Evolutionary conservation across 164 flowering plant species (phyloP).

Genomic region (Macadamia integrifolia): DNA sequence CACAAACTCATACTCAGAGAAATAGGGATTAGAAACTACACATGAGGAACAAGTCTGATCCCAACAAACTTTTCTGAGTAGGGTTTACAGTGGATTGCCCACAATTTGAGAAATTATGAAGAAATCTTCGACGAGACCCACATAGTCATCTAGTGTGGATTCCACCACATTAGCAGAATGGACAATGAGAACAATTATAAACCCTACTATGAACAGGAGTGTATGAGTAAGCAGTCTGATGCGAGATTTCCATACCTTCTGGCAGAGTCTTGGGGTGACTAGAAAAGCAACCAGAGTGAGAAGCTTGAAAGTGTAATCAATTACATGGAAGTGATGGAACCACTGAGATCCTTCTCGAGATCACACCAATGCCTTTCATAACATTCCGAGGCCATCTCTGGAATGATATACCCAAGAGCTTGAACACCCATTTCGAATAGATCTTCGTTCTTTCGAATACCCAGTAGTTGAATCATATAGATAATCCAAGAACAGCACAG

Average conservation of each 20-base stretch:
- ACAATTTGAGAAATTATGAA: slow-evolving; percentile 83
- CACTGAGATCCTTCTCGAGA: slow-evolving; percentile 39
- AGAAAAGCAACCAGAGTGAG: slow-evolving; percentile 59
- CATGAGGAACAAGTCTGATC: slow-evolving; percentile 74
- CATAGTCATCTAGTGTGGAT: slow-evolving; percentile 64
- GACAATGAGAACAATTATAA: slow-evolving; percentile 36
- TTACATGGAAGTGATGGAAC: slow-evolving; percentile 22
- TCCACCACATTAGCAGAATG: slow-evolving; percentile 54
- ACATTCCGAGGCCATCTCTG: slow-evolving; percentile 36
- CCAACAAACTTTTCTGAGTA: slow-evolving; percentile 57
- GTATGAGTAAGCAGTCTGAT: slow-evolving; percentile 45
- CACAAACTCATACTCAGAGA: slow-evolving; percentile 64
- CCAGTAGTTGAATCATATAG: slow-evolving; percentile 68
- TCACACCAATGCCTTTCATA: slow-evolving; percentile 34
- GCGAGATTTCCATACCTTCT: slow-evolving; percentile 87
- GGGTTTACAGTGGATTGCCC: slow-evolving; percentile 57
- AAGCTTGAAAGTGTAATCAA: slow-evolving; percentile 60
- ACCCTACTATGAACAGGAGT: slow-evolving; percentile 64
- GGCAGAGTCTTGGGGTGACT: slow-evolving; percentile 63
- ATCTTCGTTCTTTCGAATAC: slow-evolving; percentile 62
- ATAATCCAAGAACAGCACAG: slow-evolving; percentile 66
- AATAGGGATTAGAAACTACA: slow-evolving; percentile 58
- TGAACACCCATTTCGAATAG: slow-evolving; percentile 84
- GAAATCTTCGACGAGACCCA: slow-evolving; percentile 80
- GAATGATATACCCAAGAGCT: slow-evolving; percentile 74